A percentile compares a stretch with the other conserved stretches of the same genome.
Conservation (phyloP, 352 stramenopile genomes). For the Pythium brassicae region DNA sequence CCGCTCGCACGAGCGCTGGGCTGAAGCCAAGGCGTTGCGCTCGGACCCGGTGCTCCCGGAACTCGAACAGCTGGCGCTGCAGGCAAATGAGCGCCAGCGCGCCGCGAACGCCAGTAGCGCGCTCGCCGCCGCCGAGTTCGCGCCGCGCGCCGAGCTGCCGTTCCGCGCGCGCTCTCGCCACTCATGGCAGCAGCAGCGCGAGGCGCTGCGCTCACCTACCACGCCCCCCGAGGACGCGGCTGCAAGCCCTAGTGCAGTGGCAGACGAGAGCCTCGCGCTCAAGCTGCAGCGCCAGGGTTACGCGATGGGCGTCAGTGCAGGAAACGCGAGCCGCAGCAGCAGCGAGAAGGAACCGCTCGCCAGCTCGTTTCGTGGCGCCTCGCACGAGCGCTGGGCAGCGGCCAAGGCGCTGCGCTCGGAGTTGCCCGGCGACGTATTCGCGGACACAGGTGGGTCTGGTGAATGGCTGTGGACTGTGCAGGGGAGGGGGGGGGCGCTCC, state of each 20-base stretch:
- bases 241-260: constrained; percentile 13
- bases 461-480: no score
- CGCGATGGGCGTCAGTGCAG: constrained; percentile 17
- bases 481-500: no score
- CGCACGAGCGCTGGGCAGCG: constrained; percentile 20
- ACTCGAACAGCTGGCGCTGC: constrained; percentile 21
- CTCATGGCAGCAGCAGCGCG: constrained; percentile 58
- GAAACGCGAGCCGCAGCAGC: constrained; percentile 7
- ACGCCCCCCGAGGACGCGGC: constrained; percentile 13
- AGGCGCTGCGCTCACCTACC: constrained; percentile 22
- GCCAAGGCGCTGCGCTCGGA: constrained; percentile 21
- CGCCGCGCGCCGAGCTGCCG: no score
- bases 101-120: constrained; percentile 3
- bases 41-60: constrained; percentile 36
- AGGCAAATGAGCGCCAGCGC: constrained; percentile 1
- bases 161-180: constrained; percentile 60
- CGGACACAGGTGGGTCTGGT: no score
- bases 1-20: constrained; percentile 38
- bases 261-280: constrained; percentile 27
- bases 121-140: neutral
- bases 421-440: constrained; percentile 6
- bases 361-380: constrained; percentile 27
- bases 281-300: constrained; percentile 56
- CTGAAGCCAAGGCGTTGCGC: constrained; percentile 38
- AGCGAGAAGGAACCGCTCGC: constrained; percentile 7